These are phyloP conservation scores for Microsporum audouinii DNA, from an alignment of 2,329 filamentous ascomycete species.

Conservation along the genomic window DNA sequence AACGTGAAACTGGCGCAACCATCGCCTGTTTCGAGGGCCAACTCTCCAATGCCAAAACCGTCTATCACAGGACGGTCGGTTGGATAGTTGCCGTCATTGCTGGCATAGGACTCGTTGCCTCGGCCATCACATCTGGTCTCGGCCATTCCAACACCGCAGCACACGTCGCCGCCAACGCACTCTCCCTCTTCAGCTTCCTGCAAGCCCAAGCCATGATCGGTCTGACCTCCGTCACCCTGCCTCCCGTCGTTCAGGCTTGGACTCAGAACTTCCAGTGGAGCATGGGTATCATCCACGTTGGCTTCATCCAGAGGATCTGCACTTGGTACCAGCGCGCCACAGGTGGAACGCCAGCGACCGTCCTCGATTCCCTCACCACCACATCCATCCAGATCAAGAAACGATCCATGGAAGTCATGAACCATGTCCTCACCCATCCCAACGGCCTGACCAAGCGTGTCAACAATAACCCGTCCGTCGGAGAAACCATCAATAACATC, in stretches of 20 bases:
- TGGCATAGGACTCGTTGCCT: slow-evolving; percentile 69
- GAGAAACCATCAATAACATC: slow-evolving; percentile 37
- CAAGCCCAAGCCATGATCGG: slow-evolving; percentile 88
- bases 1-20: slow-evolving; percentile 49
- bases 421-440: background rate
- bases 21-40: slow-evolving; percentile 80
- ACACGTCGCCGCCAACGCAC: slow-evolving; percentile 83
- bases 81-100: slow-evolving; percentile 85
- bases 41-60: slow-evolving; percentile 84
- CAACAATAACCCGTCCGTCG: slow-evolving; percentile 38
- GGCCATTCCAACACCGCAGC: slow-evolving; percentile 90
- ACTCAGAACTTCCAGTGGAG: slow-evolving; percentile 98
- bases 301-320: slow-evolving; percentile 77
- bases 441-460: slow-evolving; percentile 44
- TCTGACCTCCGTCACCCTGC: slow-evolving; percentile 66
- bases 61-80: slow-evolving; percentile 76
- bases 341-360: slow-evolving; percentile 68
- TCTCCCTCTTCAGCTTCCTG: slow-evolving; percentile 92
- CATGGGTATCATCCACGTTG: slow-evolving; percentile 83
- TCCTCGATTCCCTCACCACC: slow-evolving; percentile 61
- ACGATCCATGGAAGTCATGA: slow-evolving; percentile 38
- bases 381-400: slow-evolving; percentile 78
- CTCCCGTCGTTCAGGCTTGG: slow-evolving; percentile 83
- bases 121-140: slow-evolving; percentile 76
- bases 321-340: slow-evolving; percentile 96